These are phyloP conservation scores for Lactarius pseudohatsudake DNA, from an alignment of 768 basidiomycete genomes.

Conservation along the genomic window DNA sequence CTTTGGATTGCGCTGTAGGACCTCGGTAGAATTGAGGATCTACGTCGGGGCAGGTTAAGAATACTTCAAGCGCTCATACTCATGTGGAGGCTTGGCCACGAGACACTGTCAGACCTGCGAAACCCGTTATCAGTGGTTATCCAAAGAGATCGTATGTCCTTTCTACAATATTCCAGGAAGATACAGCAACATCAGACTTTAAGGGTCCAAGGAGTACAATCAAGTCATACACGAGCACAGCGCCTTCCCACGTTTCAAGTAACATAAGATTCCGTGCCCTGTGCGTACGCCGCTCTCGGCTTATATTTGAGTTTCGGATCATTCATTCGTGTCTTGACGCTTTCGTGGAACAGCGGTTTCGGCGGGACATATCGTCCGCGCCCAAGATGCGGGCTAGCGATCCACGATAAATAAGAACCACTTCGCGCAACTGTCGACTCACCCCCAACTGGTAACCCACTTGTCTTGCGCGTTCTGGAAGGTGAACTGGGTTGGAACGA, in stretches of 20 bases:
- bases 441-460: slow-evolving; percentile 60
- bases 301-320: slow-evolving; percentile 51
- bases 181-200: not conserved
- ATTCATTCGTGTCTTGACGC: slow-evolving; percentile 59
- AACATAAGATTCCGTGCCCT: slow-evolving; percentile 50
- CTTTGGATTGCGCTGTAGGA: no score
- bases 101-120: no score
- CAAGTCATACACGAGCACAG: not conserved
- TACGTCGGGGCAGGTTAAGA: no score
- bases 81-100: slow-evolving; percentile 6
- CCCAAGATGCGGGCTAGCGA: slow-evolving; percentile 53
- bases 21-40: no score
- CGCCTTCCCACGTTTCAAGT: slow-evolving; percentile 29
- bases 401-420: not conserved
- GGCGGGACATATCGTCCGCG: slow-evolving; percentile 50
- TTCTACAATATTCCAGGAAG: not conserved
- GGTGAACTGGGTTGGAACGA: slow-evolving; percentile 51
- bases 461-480: slow-evolving; percentile 56
- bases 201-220: not conserved
- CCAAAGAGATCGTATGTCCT: no score
- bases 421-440: slow-evolving; percentile 33
- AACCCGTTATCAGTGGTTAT: no score
- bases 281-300: slow-evolving; percentile 54
- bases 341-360: slow-evolving; percentile 60
- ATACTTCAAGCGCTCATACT: no score